A percentile compares a stretch with the other conserved stretches of the same genome.
Conservation (phyloP, 768 basidiomycete genomes). For the Macrolepiota fuliginosa region DNA sequence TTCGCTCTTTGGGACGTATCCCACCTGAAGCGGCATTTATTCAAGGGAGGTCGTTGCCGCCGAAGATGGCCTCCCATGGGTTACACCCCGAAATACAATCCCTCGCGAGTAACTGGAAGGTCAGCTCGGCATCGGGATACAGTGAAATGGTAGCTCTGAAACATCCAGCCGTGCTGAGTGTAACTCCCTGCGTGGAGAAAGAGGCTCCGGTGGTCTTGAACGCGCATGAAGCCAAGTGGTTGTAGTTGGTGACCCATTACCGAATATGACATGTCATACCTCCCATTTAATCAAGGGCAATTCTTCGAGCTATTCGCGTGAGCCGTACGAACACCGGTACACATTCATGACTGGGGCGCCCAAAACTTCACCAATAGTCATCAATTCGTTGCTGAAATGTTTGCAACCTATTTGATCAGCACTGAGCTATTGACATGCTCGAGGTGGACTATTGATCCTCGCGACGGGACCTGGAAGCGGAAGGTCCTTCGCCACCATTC, state of each 20-base stretch:
- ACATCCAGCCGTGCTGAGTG: constrained; percentile 43
- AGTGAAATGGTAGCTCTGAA: constrained; percentile 38
- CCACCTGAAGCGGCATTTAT: constrained; percentile 40
- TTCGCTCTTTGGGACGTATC: constrained; percentile 50
- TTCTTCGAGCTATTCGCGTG: no score
- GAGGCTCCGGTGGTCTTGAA: constrained; percentile 28
- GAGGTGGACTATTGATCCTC: no score
- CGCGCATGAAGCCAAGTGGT: constrained; percentile 24
- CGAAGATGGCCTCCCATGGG: constrained; percentile 22
- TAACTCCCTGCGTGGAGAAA: constrained; percentile 40
- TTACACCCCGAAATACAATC: constrained; percentile 34
- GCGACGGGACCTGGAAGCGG: no score
- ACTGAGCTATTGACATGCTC: no score
- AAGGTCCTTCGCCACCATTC: no score
- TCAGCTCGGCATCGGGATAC: constrained; percentile 8
- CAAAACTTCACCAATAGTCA: no score
- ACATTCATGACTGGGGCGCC: no score
- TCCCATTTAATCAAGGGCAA: no score
- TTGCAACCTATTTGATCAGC: no score
- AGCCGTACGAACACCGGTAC: no score
- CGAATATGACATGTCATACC: no score
- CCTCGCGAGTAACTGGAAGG: constrained; percentile 27
- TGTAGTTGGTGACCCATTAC: neutral
- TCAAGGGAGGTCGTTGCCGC: constrained; percentile 36
- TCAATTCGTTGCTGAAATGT: no score